Conservation (phyloP, 2,329 filamentous ascomycete genomes). For the Microthyrium microscopicum region DNA sequence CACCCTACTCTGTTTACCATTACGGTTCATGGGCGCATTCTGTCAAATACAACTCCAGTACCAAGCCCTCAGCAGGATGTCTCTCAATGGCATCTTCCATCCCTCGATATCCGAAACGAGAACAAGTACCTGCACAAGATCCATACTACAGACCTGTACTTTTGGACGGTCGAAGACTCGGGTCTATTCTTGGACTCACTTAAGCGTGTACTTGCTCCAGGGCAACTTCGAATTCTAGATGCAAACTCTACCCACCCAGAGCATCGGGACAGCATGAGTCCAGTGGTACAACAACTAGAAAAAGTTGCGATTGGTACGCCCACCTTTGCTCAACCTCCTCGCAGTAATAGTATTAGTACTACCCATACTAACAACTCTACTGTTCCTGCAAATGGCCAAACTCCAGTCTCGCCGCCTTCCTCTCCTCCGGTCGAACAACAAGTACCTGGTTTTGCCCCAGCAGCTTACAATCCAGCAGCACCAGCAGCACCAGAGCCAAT, state of each 20-base stretch:
- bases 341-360: constrained; percentile 15
- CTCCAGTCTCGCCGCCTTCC: constrained; percentile 13
- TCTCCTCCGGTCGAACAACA: constrained; percentile 14
- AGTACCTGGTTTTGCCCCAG: constrained; percentile 38
- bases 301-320: constrained; percentile 34
- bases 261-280: constrained; percentile 39
- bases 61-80: constrained; percentile 30
- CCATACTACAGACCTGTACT: constrained; percentile 61
- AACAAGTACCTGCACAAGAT: constrained; percentile 66
- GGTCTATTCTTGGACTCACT: constrained; percentile 53
- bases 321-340: background rate
- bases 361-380: constrained; percentile 14
- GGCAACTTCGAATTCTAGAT: constrained; percentile 45
- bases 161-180: constrained; percentile 61
- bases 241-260: constrained; percentile 35
- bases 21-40: constrained; percentile 32
- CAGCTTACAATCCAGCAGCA: constrained; percentile 66
- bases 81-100: constrained; percentile 56
- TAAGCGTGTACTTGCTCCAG: constrained; percentile 41
- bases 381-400: constrained; percentile 11
- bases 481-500: constrained; percentile 59
- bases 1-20: constrained; percentile 57
- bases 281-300: constrained; percentile 59
- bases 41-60: constrained; percentile 14
- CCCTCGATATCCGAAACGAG: constrained; percentile 55